Evolutionary conservation across 1,284 basidiomycete species (phyloP).

Genomic region (Irpex rosettiformis): DNA sequence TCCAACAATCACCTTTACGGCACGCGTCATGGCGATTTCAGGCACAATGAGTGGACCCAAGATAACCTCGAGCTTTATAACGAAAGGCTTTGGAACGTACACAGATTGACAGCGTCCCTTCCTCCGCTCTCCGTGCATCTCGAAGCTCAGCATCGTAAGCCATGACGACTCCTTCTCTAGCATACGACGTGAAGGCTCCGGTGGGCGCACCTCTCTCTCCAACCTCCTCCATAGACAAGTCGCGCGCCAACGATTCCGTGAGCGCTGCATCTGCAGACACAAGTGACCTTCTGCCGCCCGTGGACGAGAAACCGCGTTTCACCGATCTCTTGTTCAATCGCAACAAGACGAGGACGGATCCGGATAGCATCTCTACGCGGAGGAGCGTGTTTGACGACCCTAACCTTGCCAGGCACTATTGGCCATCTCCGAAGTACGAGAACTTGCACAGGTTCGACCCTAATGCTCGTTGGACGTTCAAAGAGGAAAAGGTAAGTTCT

Average conservation of each 20-base stretch:
- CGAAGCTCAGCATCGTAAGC: not conserved
- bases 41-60: not conserved
- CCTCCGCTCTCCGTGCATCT: not conserved
- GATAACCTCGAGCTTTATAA: not conserved
- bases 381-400: constrained; percentile 36
- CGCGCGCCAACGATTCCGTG: not conserved
- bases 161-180: constrained; percentile 4
- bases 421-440: constrained; percentile 53
- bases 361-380: constrained; percentile 20
- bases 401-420: constrained; percentile 42
- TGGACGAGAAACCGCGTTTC: constrained; percentile 16
- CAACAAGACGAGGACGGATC: constrained; percentile 4
- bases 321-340: constrained; percentile 15
- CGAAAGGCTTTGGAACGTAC: not conserved
- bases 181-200: not conserved
- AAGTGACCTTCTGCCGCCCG: constrained; percentile 8
- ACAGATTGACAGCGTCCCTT: not conserved
- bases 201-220: constrained; percentile 10
- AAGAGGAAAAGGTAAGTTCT: constrained; percentile 50
- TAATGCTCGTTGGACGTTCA: constrained; percentile 58
- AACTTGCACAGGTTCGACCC: constrained; percentile 60
- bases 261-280: constrained; percentile 1
- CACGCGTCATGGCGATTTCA: not conserved
- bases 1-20: not conserved
- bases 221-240: constrained; percentile 11